These are phyloP conservation scores for Oryza officinalis DNA, from an alignment of 176 grass and related monocot species.

Conservation along the genomic window DNA sequence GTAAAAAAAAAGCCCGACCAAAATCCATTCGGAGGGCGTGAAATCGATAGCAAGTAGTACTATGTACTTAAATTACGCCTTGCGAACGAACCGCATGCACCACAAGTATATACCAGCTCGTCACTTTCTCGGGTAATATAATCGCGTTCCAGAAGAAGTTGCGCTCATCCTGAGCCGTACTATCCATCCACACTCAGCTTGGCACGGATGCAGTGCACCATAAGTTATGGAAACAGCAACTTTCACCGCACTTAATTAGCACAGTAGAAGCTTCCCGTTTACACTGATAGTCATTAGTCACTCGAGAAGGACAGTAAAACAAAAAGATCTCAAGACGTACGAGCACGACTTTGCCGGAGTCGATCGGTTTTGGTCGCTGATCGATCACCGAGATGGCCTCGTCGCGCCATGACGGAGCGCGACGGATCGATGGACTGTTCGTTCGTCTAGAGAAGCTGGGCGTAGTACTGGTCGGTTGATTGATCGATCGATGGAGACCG, in stretches of 20 bases:
- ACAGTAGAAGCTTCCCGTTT: not conserved
- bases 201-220: not conserved
- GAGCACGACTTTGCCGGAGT: not conserved
- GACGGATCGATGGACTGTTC: not conserved
- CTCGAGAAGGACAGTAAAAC: not conserved
- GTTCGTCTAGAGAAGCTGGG: not conserved
- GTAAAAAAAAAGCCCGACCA: not conserved
- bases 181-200: not conserved
- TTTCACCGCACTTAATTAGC: not conserved
- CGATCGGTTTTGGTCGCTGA: not conserved
- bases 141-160: not conserved
- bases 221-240: not conserved
- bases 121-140: not conserved
- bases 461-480: not conserved
- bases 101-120: not conserved
- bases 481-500: not conserved
- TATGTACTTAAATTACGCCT: not conserved
- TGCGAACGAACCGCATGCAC: not conserved
- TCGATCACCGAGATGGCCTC: not conserved
- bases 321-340: not conserved
- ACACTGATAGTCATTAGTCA: not conserved
- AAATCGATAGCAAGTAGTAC: not conserved
- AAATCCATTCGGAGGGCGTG: not conserved
- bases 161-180: conserved; percentile 16
- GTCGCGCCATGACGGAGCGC: not conserved